A percentile compares a stretch with the other conserved stretches of the same genome.
phyloP scores from a whole-genome alignment of 768 basidiomycete genomes.

The Mycena haematopus region DNA sequence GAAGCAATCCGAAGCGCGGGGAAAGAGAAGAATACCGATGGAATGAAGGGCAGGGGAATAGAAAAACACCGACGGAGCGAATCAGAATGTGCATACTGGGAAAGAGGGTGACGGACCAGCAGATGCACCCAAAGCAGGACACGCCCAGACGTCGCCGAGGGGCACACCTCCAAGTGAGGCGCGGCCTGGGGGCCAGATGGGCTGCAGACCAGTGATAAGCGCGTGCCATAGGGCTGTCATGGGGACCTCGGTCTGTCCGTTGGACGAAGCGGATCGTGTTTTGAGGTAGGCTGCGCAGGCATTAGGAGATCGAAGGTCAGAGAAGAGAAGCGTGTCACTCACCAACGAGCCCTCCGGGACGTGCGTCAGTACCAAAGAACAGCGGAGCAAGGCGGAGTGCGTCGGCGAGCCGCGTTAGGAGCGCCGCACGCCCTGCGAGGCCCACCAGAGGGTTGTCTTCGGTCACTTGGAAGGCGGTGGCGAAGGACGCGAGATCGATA shows the following conservation, averaged over 20 bases:
- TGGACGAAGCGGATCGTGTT: slow-evolving; percentile 52
- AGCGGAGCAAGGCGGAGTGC: slow-evolving; percentile 70
- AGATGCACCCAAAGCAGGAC: slow-evolving; percentile 53
- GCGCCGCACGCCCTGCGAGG: slow-evolving; percentile 81
- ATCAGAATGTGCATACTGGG: too few species aligned
- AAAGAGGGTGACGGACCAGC: neutral
- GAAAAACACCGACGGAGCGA: too few species aligned
- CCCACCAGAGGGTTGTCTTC: slow-evolving; percentile 87
- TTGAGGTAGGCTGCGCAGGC: slow-evolving; percentile 71
- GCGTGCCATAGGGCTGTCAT: slow-evolving; percentile 81
- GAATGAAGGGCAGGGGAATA: too few species aligned
- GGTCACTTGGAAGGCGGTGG: slow-evolving; percentile 80
- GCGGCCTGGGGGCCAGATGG: slow-evolving; percentile 88
- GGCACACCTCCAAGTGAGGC: slow-evolving; percentile 68
- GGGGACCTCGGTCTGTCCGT: slow-evolving; percentile 50
- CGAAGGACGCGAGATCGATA: slow-evolving; percentile 65
- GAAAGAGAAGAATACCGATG: too few species aligned
- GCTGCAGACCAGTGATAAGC: slow-evolving; percentile 81
- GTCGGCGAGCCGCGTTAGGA: slow-evolving; percentile 74
- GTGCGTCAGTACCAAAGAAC: slow-evolving; percentile 75
- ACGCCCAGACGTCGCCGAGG: slow-evolving; percentile 96
- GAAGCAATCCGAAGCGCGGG: too few species aligned
- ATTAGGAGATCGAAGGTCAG: too few species aligned
- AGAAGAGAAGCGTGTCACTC: slow-evolving; percentile 13
- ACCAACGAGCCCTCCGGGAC: slow-evolving; percentile 89